These are phyloP conservation scores for Aureobasidium sp. DNA, from an alignment of 2,329 filamentous ascomycete genomes.

Conservation along the genomic window DNA sequence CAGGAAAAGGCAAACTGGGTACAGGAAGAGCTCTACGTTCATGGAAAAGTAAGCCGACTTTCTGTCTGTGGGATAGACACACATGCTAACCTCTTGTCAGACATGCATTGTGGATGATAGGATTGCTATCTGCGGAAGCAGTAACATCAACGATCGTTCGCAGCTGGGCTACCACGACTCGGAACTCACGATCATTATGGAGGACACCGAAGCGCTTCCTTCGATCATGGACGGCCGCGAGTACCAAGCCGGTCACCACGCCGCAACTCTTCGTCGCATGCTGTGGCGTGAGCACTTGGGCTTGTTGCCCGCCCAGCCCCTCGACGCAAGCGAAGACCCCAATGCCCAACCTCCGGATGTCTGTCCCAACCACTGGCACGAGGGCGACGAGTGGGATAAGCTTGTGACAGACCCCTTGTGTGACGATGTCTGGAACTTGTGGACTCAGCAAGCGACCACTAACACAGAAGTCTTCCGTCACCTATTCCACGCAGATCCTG, in stretches of 20 bases:
- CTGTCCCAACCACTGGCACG: slow-evolving; percentile 64
- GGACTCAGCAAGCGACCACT: slow-evolving; percentile 58
- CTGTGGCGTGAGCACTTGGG: slow-evolving; percentile 90
- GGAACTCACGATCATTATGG: slow-evolving; percentile 82
- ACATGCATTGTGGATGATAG: slow-evolving; percentile 77
- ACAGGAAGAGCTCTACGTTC: slow-evolving; percentile 93
- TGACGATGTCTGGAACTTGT: slow-evolving; percentile 53
- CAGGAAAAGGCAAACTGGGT: slow-evolving; percentile 82
- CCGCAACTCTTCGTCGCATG: slow-evolving; percentile 68
- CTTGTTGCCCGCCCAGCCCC: slow-evolving; percentile 62
- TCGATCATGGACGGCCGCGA: slow-evolving; percentile 71
- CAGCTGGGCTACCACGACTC: slow-evolving; percentile 86
- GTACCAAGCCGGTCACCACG: slow-evolving; percentile 73
- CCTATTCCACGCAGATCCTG: slow-evolving; percentile 80
- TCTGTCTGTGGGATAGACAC: no score
- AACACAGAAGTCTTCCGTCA: slow-evolving; percentile 73
- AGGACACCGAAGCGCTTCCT: slow-evolving; percentile 64
- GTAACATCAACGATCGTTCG: slow-evolving; percentile 82
- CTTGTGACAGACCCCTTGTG: slow-evolving; percentile 54
- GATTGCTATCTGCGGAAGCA: slow-evolving; percentile 59
- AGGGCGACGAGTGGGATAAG: slow-evolving; percentile 54
- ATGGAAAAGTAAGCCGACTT: slow-evolving; percentile 62
- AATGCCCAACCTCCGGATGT: slow-evolving; percentile 71
- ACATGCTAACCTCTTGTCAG: slow-evolving; percentile 19
- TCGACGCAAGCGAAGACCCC: slow-evolving; percentile 56